Percentiles rank a stretch among this genome's conserved stretches.
Conservation (phyloP, 805 yeast genomes). For the Brettanomyces bruxellensis region DNA sequence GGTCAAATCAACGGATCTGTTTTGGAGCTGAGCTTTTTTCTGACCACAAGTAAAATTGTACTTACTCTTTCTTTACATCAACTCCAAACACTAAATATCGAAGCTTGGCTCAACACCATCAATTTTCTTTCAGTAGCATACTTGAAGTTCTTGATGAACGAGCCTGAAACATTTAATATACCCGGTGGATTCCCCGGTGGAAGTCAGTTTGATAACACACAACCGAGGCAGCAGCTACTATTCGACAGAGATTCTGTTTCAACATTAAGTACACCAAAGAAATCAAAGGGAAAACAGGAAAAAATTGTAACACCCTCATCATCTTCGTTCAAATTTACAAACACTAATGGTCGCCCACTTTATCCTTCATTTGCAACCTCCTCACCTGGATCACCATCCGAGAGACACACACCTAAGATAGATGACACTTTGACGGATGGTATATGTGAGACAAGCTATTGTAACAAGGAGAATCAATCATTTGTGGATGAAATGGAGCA, state of each 20-base stretch:
- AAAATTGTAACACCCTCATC: slow-evolving; percentile 15
- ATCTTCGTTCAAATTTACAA: slow-evolving; percentile 21
- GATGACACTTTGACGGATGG: slow-evolving; percentile 6
- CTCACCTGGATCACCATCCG: background rate
- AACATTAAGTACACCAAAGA: background rate
- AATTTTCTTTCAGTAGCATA: too few relatives aligned
- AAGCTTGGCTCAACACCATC: too few relatives aligned
- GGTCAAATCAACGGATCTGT: too few relatives aligned
- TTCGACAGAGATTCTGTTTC: background rate
- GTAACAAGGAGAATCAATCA: slow-evolving; percentile 20
- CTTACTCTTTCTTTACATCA: too few relatives aligned
- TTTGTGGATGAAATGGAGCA: slow-evolving; percentile 22
- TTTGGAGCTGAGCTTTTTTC: too few relatives aligned
- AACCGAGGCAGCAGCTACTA: background rate
- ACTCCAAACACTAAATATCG: too few relatives aligned
- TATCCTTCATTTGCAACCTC: slow-evolving; percentile 18
- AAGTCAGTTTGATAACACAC: background rate
- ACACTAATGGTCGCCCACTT: slow-evolving; percentile 19
- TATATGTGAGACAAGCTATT: slow-evolving; percentile 19
- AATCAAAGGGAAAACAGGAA: background rate
- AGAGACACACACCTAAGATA: background rate
- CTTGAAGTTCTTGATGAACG: background rate
- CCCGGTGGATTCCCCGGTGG: slow-evolving; percentile 16
- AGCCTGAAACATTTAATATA: slow-evolving; percentile 6
- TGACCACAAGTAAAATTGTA: too few relatives aligned